Conservation (phyloP, 2,329 filamentous ascomycete species). For the Saccharata proteae region DNA sequence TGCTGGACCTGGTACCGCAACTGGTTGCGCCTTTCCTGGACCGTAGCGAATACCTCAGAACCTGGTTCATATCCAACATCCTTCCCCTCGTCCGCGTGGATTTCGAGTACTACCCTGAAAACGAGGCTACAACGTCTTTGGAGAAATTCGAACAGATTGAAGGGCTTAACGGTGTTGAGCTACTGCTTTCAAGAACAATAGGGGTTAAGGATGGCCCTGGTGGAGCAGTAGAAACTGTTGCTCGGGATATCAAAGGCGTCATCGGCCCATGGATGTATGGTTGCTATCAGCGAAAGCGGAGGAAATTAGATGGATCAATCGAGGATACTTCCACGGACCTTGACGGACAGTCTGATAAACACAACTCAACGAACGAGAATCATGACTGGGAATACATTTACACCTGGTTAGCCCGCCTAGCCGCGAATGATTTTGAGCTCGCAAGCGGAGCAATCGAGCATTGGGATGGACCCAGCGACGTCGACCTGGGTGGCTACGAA, state of each 20-base stretch:
- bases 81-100: constrained; percentile 58
- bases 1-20: constrained; percentile 55
- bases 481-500: constrained; percentile 52
- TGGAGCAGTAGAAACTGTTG: constrained; percentile 19
- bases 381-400: constrained; percentile 59
- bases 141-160: constrained; percentile 51
- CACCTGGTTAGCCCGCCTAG: constrained; percentile 52
- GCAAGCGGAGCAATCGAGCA: constrained; percentile 52
- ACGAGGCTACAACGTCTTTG: constrained; percentile 36
- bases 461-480: constrained; percentile 62
- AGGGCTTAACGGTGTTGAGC: constrained; percentile 46
- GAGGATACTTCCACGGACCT: constrained; percentile 5
- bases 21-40: constrained; percentile 57
- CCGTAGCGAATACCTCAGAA: constrained; percentile 47
- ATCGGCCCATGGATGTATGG: constrained; percentile 65
- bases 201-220: constrained; percentile 37
- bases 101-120: constrained; percentile 54
- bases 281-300: constrained; percentile 45
- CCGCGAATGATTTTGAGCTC: constrained; percentile 48
- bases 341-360: constrained; percentile 28
- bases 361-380: constrained; percentile 1
- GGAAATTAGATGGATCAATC: constrained; percentile 25
- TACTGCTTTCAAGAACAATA: constrained; percentile 50
- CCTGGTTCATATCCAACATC: constrained; percentile 57
- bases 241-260: constrained; percentile 54